A percentile compares a stretch with the other conserved stretches of the same genome.
Conservation (phyloP, 192 early-diverging fungal species). For the Backusella parvicylindrica region DNA sequence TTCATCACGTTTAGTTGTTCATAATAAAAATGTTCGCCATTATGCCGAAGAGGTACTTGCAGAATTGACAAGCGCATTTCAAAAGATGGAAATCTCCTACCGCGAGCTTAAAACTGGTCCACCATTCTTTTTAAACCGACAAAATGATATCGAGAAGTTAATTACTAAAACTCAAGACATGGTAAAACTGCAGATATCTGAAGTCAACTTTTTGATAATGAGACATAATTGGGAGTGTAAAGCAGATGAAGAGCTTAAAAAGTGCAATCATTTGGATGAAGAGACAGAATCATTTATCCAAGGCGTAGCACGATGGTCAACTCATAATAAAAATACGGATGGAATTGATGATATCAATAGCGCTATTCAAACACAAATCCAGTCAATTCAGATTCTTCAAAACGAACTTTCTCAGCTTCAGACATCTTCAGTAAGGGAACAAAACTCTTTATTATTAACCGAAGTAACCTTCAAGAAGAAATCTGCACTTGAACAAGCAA, state of each 20-base stretch:
- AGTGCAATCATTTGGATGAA: background rate
- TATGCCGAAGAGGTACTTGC: background rate
- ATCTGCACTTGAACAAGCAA: background rate
- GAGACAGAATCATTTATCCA: background rate
- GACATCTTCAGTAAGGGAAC: background rate
- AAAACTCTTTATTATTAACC: background rate
- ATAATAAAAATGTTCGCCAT: background rate
- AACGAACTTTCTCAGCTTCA: background rate
- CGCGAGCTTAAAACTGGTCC: background rate
- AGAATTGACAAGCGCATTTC: background rate
- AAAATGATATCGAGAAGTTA: background rate
- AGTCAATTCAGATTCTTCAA: background rate
- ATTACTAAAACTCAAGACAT: background rate
- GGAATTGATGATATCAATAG: background rate
- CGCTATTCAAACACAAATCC: background rate
- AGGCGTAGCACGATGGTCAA: background rate
- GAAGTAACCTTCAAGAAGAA: background rate
- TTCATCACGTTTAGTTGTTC: background rate
- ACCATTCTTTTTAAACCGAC: background rate
- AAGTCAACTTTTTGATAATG: background rate
- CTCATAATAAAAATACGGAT: background rate
- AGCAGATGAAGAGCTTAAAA: background rate
- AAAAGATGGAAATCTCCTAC: background rate
- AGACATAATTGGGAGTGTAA: conserved; percentile 4
- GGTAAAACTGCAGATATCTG: background rate